A percentile compares a stretch with the other conserved stretches of the same genome.
Conservation (phyloP, 2,329 filamentous ascomycete species). For the Fusarium sp. region DNA sequence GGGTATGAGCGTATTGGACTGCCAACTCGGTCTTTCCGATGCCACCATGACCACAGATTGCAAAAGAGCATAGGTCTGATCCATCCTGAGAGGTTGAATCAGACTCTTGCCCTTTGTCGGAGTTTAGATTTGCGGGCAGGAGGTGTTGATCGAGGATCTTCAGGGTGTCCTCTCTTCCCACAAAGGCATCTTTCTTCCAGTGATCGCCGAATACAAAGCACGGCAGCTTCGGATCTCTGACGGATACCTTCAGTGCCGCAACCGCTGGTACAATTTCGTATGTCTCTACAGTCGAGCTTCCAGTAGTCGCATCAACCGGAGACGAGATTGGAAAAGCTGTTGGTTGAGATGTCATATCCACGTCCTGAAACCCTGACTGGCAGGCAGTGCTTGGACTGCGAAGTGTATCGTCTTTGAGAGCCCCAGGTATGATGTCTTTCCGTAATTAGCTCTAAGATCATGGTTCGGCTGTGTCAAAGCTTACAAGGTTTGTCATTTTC, state of each 20-base stretch:
- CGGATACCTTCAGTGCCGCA: background rate
- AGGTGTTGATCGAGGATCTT: background rate
- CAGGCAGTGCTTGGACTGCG: background rate
- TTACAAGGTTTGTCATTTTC: background rate
- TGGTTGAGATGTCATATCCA: background rate
- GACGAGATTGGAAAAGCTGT: background rate
- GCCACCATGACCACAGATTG: background rate
- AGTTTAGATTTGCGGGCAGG: background rate
- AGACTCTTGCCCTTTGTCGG: background rate
- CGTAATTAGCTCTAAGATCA: background rate
- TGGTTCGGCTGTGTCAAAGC: background rate
- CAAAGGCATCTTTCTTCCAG: background rate
- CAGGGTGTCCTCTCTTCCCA: background rate
- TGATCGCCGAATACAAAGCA: background rate
- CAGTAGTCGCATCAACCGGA: background rate
- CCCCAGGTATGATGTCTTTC: background rate
- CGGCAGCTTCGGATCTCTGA: background rate
- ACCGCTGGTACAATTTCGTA: background rate
- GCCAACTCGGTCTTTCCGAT: background rate
- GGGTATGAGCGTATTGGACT: background rate
- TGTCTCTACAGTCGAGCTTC: background rate
- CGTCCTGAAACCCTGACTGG: background rate
- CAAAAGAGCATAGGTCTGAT: background rate
- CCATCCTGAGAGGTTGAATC: background rate
- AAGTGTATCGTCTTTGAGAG: background rate